Evolutionary conservation across 768 basidiomycete genomes (phyloP), one percentile per base, ranked within the genome.

Genomic region (Hypsizygus marmoreus): DNA sequence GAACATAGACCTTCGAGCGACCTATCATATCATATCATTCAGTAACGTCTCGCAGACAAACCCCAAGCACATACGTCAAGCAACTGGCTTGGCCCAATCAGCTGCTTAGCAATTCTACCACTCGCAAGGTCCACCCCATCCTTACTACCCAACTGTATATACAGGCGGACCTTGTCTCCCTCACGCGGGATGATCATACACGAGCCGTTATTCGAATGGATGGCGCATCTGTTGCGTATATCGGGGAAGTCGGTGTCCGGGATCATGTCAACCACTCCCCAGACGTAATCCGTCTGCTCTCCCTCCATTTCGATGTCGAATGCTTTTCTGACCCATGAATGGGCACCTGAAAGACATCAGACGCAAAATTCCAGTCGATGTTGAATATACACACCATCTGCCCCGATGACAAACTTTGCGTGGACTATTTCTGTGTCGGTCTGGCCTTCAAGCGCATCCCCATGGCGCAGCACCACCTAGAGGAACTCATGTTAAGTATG

Each of bases 211-310:
- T 74, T 72, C 0, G 87, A 88, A 61, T 90, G 87, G n/a, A 90
- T 77, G 0, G 69, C 80, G 38, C 70, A 70, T 51, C 71, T 74
- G 45, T 81, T 82, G 13, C 88, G 80, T 47, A 87, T 82, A 59
- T 91, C 87, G 0, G 89, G 89, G 49, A 90, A 88, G 57, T 89
- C 70, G 1, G 87, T 88, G 14, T 82, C 75, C 0, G 84, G 84
- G 19, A 79, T 56, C 39, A 80, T 69, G 63, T 91, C 91, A n/a
- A 91, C 65, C 3, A 92, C 90, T 2, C 91, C 91, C 91, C 91
- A 93, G 14, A 91, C 74, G 46, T 78, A 85, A 42, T 91, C 83
- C 66, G 71, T 75, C 49, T 88, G 83, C 60, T 91, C 87, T 5
- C 90, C 90, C 47, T 89, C 80, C 86, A 91, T 86, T 4, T 66